Evolutionary conservation across 2,329 filamentous ascomycete genomes (phyloP).

Genomic region (Orbilia javanica): DNA sequence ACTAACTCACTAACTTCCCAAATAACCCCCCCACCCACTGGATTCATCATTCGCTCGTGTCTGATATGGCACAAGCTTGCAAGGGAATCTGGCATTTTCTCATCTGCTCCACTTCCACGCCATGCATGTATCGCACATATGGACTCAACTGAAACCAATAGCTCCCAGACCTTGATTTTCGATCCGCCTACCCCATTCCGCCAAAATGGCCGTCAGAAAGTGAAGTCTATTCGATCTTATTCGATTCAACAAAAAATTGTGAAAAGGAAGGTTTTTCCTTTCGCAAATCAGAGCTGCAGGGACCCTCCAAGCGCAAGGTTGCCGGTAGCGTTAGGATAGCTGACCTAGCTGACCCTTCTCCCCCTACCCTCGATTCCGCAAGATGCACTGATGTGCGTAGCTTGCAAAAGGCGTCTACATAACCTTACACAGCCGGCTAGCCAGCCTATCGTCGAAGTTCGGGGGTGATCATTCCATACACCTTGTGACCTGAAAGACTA

Average conservation of each 20-base stretch:
- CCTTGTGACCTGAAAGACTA: not conserved
- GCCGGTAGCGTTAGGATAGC: constrained; percentile 1
- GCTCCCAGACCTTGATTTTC: constrained; percentile 30
- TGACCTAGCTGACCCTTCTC: not conserved
- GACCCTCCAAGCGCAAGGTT: constrained; percentile 18
- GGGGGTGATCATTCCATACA: not conserved
- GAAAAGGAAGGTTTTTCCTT: not conserved
- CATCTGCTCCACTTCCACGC: not conserved
- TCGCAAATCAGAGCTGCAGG: constrained; percentile 51
- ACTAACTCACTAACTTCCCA: not conserved
- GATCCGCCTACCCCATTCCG: constrained; percentile 28
- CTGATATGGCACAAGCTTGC: not conserved
- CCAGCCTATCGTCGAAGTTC: constrained; percentile 32
- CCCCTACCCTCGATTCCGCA: not conserved
- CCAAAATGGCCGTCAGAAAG: constrained; percentile 1
- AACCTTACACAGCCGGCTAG: constrained; percentile 15
- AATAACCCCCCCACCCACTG: not conserved
- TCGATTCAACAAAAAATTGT: constrained; percentile 39
- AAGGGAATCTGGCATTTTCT: constrained; percentile 16
- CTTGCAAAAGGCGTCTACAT: constrained; percentile 3
- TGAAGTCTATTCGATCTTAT: constrained; percentile 6
- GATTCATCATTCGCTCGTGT: not conserved
- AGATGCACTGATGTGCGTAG: constrained; percentile 11
- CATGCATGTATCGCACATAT: not conserved
- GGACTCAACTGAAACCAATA: no score